phyloP scores from a whole-genome alignment of 1,139 yeast species.

The Suhomyces kunorum region DNA sequence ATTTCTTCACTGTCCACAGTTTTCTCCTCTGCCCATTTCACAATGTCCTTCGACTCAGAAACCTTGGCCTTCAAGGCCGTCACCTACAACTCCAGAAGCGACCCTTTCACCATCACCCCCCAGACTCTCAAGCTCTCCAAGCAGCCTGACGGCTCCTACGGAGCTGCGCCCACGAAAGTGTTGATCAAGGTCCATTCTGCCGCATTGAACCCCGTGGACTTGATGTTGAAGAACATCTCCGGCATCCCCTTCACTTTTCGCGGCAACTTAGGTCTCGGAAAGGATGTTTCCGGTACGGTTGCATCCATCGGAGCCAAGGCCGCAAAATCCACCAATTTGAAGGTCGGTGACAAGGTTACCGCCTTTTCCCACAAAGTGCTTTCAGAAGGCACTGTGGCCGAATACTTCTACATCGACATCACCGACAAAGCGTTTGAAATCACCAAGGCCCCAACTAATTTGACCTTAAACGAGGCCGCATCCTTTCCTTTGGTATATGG shows the following conservation, averaged over 20 bases:
- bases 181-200: constrained; percentile 61
- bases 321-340: constrained; percentile 31
- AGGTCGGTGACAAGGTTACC: constrained; percentile 64
- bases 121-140: constrained; percentile 25
- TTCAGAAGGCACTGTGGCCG: constrained; percentile 54
- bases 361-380: constrained; percentile 53
- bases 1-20: neutral
- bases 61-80: constrained; percentile 22
- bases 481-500: constrained; percentile 59
- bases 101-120: constrained; percentile 17
- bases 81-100: constrained; percentile 17
- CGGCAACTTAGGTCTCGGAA: constrained; percentile 57
- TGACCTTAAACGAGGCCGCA: constrained; percentile 57
- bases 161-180: constrained; percentile 44
- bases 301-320: constrained; percentile 56
- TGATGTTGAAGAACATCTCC: constrained; percentile 43
- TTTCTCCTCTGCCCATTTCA: neutral
- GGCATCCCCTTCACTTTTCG: constrained; percentile 25
- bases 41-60: constrained; percentile 20
- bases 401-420: constrained; percentile 42
- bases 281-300: constrained; percentile 69
- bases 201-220: constrained; percentile 70
- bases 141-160: constrained; percentile 35
- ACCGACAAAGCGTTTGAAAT: constrained; percentile 43
- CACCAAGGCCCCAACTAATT: constrained; percentile 46